Evolutionary conservation across 352 stramenopile genomes (phyloP).

Genomic region (Globisporangium apiculatum): DNA sequence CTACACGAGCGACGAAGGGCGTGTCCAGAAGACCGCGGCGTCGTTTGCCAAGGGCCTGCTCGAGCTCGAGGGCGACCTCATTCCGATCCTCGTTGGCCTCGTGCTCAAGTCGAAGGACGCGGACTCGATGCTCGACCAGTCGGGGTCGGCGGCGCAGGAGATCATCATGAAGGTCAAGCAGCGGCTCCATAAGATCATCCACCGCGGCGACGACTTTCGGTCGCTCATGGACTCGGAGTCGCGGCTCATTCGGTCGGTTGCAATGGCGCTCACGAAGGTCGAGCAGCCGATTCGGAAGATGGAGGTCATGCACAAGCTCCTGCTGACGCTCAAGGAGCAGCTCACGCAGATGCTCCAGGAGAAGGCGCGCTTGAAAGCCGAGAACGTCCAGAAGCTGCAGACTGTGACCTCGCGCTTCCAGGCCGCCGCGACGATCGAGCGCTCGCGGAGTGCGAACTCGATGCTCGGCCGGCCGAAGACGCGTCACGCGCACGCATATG

Average conservation of each 20-base stretch:
- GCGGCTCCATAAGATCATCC: conserved; percentile 82
- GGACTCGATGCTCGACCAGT: conserved; percentile 98
- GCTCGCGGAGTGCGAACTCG: conserved; percentile 61
- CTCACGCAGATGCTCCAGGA: conserved; percentile 74
- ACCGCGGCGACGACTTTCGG: conserved; percentile 72
- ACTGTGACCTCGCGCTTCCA: conserved; percentile 19
- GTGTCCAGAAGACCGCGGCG: conserved; percentile 99
- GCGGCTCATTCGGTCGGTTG: conserved; percentile 74
- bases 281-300: conserved; percentile 94
- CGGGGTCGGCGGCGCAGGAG: conserved; percentile 91
- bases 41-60: conserved; percentile 98
- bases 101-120: conserved; percentile 86
- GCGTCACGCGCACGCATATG: conserved; percentile 56
- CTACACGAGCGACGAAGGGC: conserved; percentile 98
- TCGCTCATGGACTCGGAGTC: conserved; percentile 75
- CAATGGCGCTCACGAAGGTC: conserved; percentile 63
- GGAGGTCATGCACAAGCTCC: conserved; percentile 85
- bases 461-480: conserved; percentile 21
- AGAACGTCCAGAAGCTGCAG: conserved; percentile 41
- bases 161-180: conserved; percentile 89
- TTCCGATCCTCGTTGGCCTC: conserved; percentile 97
- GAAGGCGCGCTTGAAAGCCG: conserved; percentile 55
- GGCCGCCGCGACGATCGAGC: conserved; percentile 33
- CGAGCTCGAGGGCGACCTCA: conserved; percentile 98
- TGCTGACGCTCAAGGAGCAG: conserved; percentile 93